phyloP scores from a whole-genome alignment of 2,329 filamentous ascomycete genomes.

The Beauveria bassiana region DNA sequence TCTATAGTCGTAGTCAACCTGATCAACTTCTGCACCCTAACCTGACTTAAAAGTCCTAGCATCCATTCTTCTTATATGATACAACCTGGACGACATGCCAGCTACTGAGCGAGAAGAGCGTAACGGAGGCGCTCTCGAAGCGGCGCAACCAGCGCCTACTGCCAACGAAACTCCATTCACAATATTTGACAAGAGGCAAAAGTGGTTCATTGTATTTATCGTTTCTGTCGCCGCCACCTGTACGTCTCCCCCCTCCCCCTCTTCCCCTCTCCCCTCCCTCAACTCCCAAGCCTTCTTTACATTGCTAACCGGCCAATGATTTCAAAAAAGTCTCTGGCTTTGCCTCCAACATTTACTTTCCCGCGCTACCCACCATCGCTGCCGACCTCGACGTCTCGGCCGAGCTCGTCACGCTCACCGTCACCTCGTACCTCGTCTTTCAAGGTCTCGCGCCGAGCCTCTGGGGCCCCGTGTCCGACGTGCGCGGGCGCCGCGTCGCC shows the following conservation, averaged over 20 bases:
- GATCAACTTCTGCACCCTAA: too few species aligned
- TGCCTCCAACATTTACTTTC: slow-evolving; percentile 41
- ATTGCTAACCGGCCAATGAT: background rate
- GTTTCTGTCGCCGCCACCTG: slow-evolving; percentile 44
- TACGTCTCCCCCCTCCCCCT: slow-evolving; percentile 19
- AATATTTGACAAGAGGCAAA: slow-evolving; percentile 43
- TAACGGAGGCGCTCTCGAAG: background rate
- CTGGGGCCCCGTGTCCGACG: slow-evolving; percentile 41
- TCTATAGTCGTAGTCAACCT: too few species aligned
- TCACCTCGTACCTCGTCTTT: slow-evolving; percentile 43
- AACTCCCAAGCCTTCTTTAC: background rate
- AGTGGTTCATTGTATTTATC: slow-evolving; percentile 36
- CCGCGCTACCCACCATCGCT: slow-evolving; percentile 37
- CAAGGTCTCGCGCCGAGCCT: slow-evolving; percentile 47
- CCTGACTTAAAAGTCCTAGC: too few species aligned
- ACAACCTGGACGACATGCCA: background rate
- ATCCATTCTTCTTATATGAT: background rate
- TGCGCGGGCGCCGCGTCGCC: slow-evolving; percentile 37
- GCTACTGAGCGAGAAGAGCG: background rate
- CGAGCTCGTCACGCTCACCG: slow-evolving; percentile 33
- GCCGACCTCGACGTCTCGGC: slow-evolving; percentile 32
- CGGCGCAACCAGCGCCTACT: background rate
- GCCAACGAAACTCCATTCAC: slow-evolving; percentile 31
- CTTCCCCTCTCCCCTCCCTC: slow-evolving; percentile 13
- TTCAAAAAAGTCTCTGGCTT: slow-evolving; percentile 31